phyloP scores from a whole-genome alignment of 2,329 filamentous ascomycete species.

The Chalaropsis thielavioides region DNA sequence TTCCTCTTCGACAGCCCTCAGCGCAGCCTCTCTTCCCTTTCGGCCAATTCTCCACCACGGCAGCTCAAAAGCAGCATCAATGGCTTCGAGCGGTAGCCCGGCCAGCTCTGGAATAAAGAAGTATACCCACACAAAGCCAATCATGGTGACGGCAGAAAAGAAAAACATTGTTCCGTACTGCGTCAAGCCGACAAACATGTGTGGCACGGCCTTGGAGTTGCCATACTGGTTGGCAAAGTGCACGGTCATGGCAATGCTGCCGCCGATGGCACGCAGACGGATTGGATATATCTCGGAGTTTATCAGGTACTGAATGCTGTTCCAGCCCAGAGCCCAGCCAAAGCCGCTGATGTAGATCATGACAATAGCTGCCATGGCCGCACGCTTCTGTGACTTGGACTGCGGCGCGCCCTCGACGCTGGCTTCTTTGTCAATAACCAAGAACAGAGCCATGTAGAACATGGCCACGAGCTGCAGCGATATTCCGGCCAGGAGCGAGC shows the following conservation, averaged over 20 bases:
- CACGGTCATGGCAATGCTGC: conserved; percentile 59
- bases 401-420: conserved; percentile 31
- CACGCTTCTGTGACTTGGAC: conserved; percentile 30
- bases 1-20: conserved; percentile 23
- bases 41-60: conserved; percentile 62
- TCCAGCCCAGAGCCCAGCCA: conserved; percentile 60
- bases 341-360: conserved; percentile 59
- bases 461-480: conserved; percentile 45
- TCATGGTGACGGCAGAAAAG: conserved; percentile 51
- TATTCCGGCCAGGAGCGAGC: conserved; percentile 46
- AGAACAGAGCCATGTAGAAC: conserved; percentile 47
- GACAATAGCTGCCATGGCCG: conserved; percentile 52
- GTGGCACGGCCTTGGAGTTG: conserved; percentile 58
- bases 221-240: conserved; percentile 71
- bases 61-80: conserved; percentile 57
- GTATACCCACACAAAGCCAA: conserved; percentile 57
- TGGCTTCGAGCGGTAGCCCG: conserved; percentile 50
- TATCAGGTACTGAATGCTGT: conserved; percentile 64
- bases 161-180: conserved; percentile 63
- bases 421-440: conserved; percentile 33
- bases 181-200: conserved; percentile 53
- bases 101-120: conserved; percentile 60
- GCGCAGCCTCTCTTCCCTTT: conserved; percentile 38
- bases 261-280: conserved; percentile 55
- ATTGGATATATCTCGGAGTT: conserved; percentile 67